Conservation (phyloP, 192 early-diverging fungal species). For the Glomus cerebriforme region DNA sequence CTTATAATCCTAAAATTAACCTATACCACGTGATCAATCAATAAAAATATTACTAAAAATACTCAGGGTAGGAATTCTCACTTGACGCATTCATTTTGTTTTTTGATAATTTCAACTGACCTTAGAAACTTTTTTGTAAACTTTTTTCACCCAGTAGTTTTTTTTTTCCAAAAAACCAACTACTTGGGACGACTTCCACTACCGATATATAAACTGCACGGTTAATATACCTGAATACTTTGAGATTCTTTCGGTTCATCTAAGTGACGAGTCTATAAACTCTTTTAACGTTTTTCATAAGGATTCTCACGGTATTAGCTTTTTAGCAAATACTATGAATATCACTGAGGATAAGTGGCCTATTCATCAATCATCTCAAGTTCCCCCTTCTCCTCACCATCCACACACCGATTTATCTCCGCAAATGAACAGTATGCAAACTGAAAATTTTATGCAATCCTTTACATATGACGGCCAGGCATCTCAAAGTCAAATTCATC, state of each 20-base stretch:
- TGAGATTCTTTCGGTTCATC: not conserved
- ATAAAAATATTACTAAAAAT: not conserved
- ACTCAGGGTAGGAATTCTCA: not conserved
- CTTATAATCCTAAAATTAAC: not conserved
- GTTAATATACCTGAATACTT: not conserved
- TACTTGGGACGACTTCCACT: not conserved
- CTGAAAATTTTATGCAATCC: conserved; percentile 19
- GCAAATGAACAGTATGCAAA: conserved; percentile 15
- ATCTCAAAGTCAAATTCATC: conserved; percentile 17
- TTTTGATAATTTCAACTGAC: not conserved
- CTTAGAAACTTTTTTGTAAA: not conserved
- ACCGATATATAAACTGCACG: not conserved
- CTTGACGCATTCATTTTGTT: not conserved
- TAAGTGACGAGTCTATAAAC: not conserved
- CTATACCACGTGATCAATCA: not conserved
- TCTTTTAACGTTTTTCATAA: not conserved
- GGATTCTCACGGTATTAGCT: not conserved
- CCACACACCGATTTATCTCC: not conserved
- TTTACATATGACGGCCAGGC: conserved; percentile 11
- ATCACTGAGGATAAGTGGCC: conserved; percentile 28
- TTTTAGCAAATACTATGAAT: conserved; percentile 15
- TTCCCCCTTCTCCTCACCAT: conserved; percentile 27
- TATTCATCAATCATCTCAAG: conserved; percentile 14
- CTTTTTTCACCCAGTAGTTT: not conserved
- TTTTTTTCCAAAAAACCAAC: not conserved